Percentiles rank a stretch among this genome's conserved stretches.
phyloP scores from a whole-genome alignment of 768 basidiomycete genomes.

The Daedaleopsis sinensis region DNA sequence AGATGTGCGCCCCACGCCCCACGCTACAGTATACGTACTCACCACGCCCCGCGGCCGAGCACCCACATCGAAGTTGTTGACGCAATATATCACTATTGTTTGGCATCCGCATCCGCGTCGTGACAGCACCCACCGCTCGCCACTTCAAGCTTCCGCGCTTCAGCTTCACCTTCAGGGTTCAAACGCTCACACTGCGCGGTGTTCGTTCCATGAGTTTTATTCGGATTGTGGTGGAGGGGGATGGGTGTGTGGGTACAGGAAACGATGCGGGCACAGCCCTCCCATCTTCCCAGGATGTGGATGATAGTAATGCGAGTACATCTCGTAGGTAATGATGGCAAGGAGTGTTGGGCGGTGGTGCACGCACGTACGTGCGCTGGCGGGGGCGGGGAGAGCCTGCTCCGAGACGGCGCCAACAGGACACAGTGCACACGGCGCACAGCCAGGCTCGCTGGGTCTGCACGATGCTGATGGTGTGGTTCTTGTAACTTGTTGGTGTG shows the following conservation, averaged over 20 bases:
- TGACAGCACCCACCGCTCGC: no score
- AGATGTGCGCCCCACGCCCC: conserved; percentile 9
- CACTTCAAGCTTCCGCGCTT: no score
- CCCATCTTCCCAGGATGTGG: conserved; percentile 14
- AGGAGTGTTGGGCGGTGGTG: conserved; percentile 14
- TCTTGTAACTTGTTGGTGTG: background rate
- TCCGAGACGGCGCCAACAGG: conserved; percentile 9
- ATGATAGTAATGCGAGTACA: conserved; percentile 2
- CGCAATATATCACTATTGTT: conserved; percentile 6
- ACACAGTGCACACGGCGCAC: background rate
- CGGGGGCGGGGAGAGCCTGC: conserved; percentile 6
- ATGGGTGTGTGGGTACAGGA: background rate
- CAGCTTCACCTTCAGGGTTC: no score
- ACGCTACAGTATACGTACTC: background rate
- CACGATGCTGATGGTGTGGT: background rate
- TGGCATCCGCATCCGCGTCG: no score
- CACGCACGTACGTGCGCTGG: background rate
- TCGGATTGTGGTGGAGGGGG: conserved; percentile 7
- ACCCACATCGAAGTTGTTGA: background rate
- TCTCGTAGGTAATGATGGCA: conserved; percentile 8
- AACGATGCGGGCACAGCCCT: conserved; percentile 21
- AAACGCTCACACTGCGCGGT: background rate
- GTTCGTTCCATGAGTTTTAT: conserved; percentile 18
- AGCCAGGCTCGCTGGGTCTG: background rate
- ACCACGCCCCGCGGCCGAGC: background rate